Evolutionary conservation across 257 asterid species (phyloP).

Genomic region (Lycium barbarum): DNA sequence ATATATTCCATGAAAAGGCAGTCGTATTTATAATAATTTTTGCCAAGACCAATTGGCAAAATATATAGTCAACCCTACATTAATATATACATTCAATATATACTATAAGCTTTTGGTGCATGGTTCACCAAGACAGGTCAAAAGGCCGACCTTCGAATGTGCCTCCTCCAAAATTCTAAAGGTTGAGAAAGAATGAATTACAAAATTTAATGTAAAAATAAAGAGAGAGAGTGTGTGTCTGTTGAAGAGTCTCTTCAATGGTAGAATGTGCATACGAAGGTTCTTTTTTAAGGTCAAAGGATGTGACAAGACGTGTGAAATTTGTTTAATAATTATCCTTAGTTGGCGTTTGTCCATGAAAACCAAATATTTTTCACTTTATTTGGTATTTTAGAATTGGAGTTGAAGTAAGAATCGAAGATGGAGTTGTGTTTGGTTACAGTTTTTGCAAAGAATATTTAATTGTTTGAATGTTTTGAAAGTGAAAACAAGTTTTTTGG

Average conservation of each 20-base stretch:
- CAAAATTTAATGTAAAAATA: background rate
- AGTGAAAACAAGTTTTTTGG: too few species aligned
- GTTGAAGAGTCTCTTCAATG: constrained; percentile 30
- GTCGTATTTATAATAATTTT: constrained; percentile 36
- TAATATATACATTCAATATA: background rate
- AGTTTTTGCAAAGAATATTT: too few species aligned
- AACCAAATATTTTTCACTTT: too few species aligned
- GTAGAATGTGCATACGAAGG: constrained; percentile 36
- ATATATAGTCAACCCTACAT: constrained; percentile 34
- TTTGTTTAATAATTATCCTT: too few species aligned
- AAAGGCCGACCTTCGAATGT: constrained; percentile 54
- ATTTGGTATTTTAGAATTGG: too few species aligned
- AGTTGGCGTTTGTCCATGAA: too few species aligned
- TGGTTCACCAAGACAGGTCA: constrained; percentile 47
- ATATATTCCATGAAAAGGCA: constrained; percentile 34
- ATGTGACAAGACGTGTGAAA: background rate
- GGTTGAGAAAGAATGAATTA: constrained; percentile 7
- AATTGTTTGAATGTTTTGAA: too few species aligned
- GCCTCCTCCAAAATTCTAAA: constrained; percentile 42
- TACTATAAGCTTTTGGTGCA: constrained; percentile 40
- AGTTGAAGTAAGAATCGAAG: too few species aligned
- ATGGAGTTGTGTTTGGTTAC: too few species aligned
- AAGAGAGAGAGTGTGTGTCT: background rate
- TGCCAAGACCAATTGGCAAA: constrained; percentile 28
- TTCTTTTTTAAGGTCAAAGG: background rate